These are phyloP conservation scores for Linum tenue DNA, from an alignment of 345 rosid genomes.

Conservation along the genomic window DNA sequence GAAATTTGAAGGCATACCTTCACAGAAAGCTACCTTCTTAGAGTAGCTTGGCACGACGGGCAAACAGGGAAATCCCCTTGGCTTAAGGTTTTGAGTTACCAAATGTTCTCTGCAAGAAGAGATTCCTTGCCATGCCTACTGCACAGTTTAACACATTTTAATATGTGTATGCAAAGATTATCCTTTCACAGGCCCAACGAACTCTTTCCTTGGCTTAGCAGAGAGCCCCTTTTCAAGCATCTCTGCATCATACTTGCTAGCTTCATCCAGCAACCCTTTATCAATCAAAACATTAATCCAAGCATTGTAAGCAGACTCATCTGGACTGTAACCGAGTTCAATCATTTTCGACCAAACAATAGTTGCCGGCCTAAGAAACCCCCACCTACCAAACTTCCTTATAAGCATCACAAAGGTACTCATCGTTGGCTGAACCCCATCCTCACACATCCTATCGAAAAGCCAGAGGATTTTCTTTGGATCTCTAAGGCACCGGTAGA, in stretches of 20 bases:
- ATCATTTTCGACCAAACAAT: conserved; percentile 74
- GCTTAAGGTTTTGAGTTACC: too few relatives aligned
- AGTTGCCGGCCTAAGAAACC: conserved; percentile 75
- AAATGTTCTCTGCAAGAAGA: too few relatives aligned
- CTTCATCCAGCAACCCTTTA: conserved; percentile 76
- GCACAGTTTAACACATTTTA: not conserved
- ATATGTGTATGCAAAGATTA: not conserved
- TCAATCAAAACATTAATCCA: conserved; percentile 71
- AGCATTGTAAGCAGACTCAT: conserved; percentile 73
- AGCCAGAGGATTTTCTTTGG: conserved; percentile 51
- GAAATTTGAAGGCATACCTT: too few relatives aligned
- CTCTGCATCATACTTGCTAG: conserved; percentile 68
- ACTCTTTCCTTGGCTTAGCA: conserved; percentile 61
- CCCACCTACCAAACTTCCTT: conserved; percentile 98
- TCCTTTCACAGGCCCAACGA: conserved; percentile 30
- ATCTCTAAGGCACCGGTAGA: conserved; percentile 57
- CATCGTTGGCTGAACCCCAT: conserved; percentile 60
- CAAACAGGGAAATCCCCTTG: too few relatives aligned
- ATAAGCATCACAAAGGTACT: conserved; percentile 90
- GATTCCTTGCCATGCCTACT: too few relatives aligned
- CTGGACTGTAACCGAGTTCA: conserved; percentile 61
- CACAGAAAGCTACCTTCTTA: too few relatives aligned
- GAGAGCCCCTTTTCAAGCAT: conserved; percentile 78
- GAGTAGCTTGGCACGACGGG: too few relatives aligned
- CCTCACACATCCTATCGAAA: conserved; percentile 69